Percentiles rank a stretch among this genome's conserved stretches.
Conservation (phyloP, 495 filamentous ascomycete species). For the Penicillium cataractarum region DNA sequence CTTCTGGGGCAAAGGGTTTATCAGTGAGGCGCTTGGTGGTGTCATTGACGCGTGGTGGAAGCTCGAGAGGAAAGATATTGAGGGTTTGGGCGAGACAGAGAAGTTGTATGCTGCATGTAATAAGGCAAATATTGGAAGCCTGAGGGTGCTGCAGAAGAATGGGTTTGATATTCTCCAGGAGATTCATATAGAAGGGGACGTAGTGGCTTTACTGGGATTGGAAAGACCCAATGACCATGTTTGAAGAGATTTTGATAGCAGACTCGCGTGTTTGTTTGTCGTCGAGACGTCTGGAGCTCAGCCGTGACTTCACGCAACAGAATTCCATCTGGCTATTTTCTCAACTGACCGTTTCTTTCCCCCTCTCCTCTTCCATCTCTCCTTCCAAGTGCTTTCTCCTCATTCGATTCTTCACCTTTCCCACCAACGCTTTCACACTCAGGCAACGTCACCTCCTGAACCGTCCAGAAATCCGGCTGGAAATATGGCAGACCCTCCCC, state of each 20-base stretch:
- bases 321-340: too few relatives aligned
- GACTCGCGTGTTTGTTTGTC: neutral
- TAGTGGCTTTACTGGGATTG: slow-evolving; percentile 22
- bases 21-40: slow-evolving; percentile 26
- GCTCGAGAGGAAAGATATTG: slow-evolving; percentile 11
- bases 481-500: neutral
- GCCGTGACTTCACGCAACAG: too few relatives aligned
- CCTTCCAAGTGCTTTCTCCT: too few relatives aligned
- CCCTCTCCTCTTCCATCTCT: neutral
- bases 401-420: neutral
- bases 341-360: too few relatives aligned
- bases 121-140: slow-evolving; percentile 26
- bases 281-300: neutral
- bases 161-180: slow-evolving; percentile 24
- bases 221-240: slow-evolving; percentile 6
- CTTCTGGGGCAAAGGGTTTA: slow-evolving; percentile 28
- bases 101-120: slow-evolving; percentile 29
- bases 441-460: neutral
- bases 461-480: neutral
- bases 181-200: slow-evolving; percentile 20
- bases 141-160: slow-evolving; percentile 29
- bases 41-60: slow-evolving; percentile 32
- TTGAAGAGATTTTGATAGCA: neutral
- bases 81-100: slow-evolving; percentile 7
- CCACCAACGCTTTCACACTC: neutral